phyloP scores from a whole-genome alignment of 495 filamentous ascomycete genomes.

The Xylaria bambusicola region DNA sequence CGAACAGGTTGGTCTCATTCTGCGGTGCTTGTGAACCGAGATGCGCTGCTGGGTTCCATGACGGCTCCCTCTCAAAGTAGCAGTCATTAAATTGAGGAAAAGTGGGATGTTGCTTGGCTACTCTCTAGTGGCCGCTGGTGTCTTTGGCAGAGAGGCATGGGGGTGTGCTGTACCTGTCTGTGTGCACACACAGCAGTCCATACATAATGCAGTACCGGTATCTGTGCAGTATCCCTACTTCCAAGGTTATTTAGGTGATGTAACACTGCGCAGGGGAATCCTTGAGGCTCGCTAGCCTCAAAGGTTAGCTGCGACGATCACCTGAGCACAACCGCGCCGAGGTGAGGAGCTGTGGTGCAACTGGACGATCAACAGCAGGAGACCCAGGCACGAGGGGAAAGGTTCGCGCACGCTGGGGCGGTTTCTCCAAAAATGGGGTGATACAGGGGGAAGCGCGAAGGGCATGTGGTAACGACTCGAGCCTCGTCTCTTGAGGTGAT shows the following conservation, averaged over 20 bases:
- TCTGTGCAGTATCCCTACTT: no score
- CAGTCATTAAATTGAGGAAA: background rate
- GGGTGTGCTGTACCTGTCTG: no score
- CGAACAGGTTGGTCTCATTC: background rate
- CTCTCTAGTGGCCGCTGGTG: no score
- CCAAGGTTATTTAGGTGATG: constrained; percentile 1
- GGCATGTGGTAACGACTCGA: constrained; percentile 7
- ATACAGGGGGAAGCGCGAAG: background rate
- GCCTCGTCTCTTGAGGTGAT: background rate
- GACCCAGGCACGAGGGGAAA: constrained; percentile 13
- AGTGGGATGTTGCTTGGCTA: constrained; percentile 8
- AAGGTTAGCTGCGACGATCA: constrained; percentile 18
- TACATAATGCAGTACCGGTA: no score
- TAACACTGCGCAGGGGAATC: constrained; percentile 11
- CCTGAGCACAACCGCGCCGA: constrained; percentile 6
- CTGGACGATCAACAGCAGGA: constrained; percentile 9
- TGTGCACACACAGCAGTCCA: no score
- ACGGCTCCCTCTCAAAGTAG: constrained; percentile 5
- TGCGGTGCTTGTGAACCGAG: background rate
- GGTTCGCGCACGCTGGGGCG: constrained; percentile 6
- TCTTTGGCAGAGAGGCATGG: no score
- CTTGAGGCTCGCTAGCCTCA: constrained; percentile 18
- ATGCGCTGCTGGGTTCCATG: constrained; percentile 5
- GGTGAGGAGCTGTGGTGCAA: constrained; percentile 9
- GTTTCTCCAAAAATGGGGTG: background rate